phyloP scores from a whole-genome alignment of 352 stramenopile genomes.

The Globisporangium viniferum region DNA sequence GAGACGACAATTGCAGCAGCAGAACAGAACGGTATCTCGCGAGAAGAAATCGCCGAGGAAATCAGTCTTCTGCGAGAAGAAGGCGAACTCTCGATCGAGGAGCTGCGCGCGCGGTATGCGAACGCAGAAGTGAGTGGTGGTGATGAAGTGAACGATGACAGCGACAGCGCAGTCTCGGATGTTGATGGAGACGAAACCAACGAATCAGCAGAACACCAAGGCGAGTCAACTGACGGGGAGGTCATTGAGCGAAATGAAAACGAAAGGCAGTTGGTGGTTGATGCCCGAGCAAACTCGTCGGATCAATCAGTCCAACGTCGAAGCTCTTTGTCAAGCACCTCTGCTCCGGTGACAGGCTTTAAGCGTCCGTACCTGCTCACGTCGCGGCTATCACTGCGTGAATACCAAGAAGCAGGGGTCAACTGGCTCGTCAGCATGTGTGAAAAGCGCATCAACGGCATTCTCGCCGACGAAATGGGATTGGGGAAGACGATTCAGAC shows the following conservation, averaged over 20 bases:
- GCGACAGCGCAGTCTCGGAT: neutral
- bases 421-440: slow-evolving; percentile 99
- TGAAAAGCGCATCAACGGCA: slow-evolving; percentile 96
- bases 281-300: neutral
- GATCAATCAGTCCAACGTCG: neutral
- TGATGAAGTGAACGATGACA: slow-evolving; percentile 1
- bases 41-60: slow-evolving; percentile 53
- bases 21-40: slow-evolving; percentile 34
- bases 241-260: neutral
- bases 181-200: neutral
- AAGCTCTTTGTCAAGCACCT: neutral
- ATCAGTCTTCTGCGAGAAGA: slow-evolving; percentile 77
- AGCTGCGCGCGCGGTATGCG: slow-evolving; percentile 74
- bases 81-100: slow-evolving; percentile 85
- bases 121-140: neutral
- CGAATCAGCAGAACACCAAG: neutral
- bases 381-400: slow-evolving; percentile 57
- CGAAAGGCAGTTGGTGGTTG: neutral
- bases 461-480: slow-evolving; percentile 97
- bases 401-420: slow-evolving; percentile 87
- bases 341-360: slow-evolving; percentile 23
- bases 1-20: slow-evolving; percentile 85
- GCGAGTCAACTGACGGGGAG: neutral
- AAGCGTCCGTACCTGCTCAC: slow-evolving; percentile 72
- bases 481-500: slow-evolving; percentile 99